Evolutionary conservation across 1,284 basidiomycete species (phyloP).

Genomic region (Cerrena zonata): DNA sequence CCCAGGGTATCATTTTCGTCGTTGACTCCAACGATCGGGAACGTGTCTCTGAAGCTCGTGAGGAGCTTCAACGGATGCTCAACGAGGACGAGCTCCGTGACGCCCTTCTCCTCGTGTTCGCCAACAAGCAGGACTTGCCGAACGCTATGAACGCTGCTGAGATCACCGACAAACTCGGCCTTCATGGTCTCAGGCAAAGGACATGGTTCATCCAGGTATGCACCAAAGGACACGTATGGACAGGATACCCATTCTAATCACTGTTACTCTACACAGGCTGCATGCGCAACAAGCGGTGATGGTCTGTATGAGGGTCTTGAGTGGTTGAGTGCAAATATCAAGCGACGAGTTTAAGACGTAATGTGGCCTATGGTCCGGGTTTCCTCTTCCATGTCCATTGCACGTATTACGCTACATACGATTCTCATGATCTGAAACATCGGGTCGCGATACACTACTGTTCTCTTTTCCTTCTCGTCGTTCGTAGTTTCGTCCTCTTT

Average conservation of each 20-base stretch:
- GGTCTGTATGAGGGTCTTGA: slow-evolving; percentile 98
- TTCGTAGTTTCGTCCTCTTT: slow-evolving; percentile 16
- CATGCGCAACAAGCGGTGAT: slow-evolving; percentile 97
- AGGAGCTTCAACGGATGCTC: slow-evolving; percentile 99
- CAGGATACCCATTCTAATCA: slow-evolving; percentile 12
- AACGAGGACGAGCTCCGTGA: slow-evolving; percentile 99
- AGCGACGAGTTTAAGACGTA: slow-evolving; percentile 64
- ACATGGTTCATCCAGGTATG: slow-evolving; percentile 97
- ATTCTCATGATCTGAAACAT: slow-evolving; percentile 30
- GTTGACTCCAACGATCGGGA: slow-evolving; percentile 99
- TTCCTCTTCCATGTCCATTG: slow-evolving; percentile 28
- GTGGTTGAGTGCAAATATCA: slow-evolving; percentile 89
- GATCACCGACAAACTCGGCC: slow-evolving; percentile 98
- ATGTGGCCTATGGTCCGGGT: slow-evolving; percentile 18
- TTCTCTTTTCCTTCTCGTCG: slow-evolving; percentile 9
- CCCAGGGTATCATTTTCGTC: slow-evolving; percentile 99
- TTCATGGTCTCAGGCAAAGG: slow-evolving; percentile 93
- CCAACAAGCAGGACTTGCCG: slow-evolving; percentile 98
- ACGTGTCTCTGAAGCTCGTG: slow-evolving; percentile 97
- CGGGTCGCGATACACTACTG: slow-evolving; percentile 20
- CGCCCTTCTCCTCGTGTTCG: slow-evolving; percentile 96
- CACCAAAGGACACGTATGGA: too few species aligned
- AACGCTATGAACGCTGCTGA: slow-evolving; percentile 99
- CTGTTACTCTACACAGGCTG: slow-evolving; percentile 54
- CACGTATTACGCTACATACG: slow-evolving; percentile 35